phyloP scores from a whole-genome alignment of 352 stramenopile species.

The Globisporangium megalacanthum region DNA sequence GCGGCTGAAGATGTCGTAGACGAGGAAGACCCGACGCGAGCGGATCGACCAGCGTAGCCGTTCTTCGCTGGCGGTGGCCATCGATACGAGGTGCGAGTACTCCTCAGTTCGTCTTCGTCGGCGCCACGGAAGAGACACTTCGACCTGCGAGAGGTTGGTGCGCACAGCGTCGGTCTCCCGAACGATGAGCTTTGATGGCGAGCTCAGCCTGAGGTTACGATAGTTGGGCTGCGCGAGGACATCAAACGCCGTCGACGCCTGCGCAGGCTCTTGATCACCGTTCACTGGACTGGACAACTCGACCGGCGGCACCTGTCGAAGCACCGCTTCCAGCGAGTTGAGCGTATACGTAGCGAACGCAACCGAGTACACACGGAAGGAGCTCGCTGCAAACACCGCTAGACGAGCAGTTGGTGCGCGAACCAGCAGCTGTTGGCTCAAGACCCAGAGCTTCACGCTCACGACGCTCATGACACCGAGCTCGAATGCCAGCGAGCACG shows the following conservation, averaged over 20 bases:
- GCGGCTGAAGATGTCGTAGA: slow-evolving; percentile 3
- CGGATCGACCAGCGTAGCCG: slow-evolving; percentile 10
- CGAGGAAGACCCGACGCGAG: slow-evolving; percentile 3
- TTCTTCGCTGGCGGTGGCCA: slow-evolving; percentile 1
- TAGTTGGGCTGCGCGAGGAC: slow-evolving; percentile 11
- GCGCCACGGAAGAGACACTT: background rate
- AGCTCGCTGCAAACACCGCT: background rate
- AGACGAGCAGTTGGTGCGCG: background rate
- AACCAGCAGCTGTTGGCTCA: slow-evolving; percentile 4
- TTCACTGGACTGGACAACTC: background rate
- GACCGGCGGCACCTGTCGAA: background rate
- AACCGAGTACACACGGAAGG: slow-evolving; percentile 8
- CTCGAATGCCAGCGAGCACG: slow-evolving; percentile 8
- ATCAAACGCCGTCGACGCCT: background rate
- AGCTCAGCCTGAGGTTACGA: slow-evolving; percentile 3
- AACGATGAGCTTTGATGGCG: slow-evolving; percentile 3
- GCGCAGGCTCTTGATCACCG: background rate
- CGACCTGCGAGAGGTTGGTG: slow-evolving; percentile 5
- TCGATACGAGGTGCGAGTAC: background rate
- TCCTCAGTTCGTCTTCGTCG: background rate
- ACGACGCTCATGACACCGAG: slow-evolving; percentile 1
- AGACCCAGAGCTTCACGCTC: background rate
- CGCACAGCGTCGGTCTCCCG: background rate
- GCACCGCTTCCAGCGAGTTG: slow-evolving; percentile 1
- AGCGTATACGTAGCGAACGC: slow-evolving; percentile 4